Evolutionary conservation across 2,329 filamentous ascomycete genomes (phyloP), one percentile per base, ranked within the genome.

Genomic region (Aspergillus hortae): DNA sequence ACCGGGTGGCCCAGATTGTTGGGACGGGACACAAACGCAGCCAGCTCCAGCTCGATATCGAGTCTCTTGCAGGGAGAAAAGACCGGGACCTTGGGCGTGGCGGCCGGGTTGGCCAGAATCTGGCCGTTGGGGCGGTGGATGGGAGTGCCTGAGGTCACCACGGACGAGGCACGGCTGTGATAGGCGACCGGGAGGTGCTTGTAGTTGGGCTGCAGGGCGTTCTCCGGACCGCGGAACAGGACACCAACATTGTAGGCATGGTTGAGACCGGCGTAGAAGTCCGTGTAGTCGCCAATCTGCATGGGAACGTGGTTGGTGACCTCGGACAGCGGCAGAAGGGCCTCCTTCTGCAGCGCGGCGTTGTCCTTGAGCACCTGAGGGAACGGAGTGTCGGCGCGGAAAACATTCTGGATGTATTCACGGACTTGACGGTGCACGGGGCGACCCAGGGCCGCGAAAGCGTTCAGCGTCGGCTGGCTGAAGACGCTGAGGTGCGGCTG

Each of bases 251-350:
- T 87, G 72, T 84, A 86, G 15, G 89, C 89, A 71, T 94, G 89
- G 66, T 92, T 87, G 57, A 86, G 74, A 12, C 89, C 89, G 9
- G 87, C 89, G 65, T 90, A 94, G 74, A 94, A 94, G 70, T 94
- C 89, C 1, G 89, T 90, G 68, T 92, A 94, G 68, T 92, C 89
- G 23, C 88, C 87, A 60, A 92, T 90, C 49, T 79, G 77, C 82
- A 94, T 85, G 2, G 89, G 89, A 6, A 92, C 65, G 63, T 92
- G 87, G 65, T 80, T 85, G 56, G 77, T 81, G 45, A 86, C 81
- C 17, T 83, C 74, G 4, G 77, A 74, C 44, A 84, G 78, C 0
- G 79, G 80, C 3, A 90, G 55, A 11, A 92, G 69, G 0, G 79
- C 82, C 48, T 77, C 73, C 51, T 81, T 73, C 53, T 83, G 81